A percentile compares a stretch with the other conserved stretches of the same genome.
Conservation (phyloP, 345 rosid genomes). For the Odontarrhena argentea region DNA sequence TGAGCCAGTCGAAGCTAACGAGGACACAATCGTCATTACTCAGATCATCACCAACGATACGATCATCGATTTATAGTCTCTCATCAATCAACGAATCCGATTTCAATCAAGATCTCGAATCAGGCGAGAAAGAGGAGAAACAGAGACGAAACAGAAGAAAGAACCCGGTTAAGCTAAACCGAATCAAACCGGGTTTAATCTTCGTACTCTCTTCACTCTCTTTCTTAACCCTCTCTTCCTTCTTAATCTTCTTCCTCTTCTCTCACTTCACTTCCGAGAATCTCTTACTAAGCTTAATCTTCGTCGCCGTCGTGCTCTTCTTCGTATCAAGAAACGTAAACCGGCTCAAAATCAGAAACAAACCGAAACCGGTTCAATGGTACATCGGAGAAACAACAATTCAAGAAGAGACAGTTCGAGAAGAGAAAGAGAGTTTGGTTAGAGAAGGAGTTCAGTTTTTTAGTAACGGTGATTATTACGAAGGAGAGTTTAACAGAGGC, state of each 20-base stretch:
- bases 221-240: constrained; percentile 50
- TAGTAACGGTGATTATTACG: constrained; percentile 89
- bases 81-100: constrained; percentile 65
- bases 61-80: constrained; percentile 86
- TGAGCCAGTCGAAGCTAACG: constrained; percentile 68
- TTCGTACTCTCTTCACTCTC: constrained; percentile 60
- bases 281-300: constrained; percentile 66
- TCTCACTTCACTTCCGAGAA: constrained; percentile 71
- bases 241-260: constrained; percentile 53
- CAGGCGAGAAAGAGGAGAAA: constrained; percentile 49
- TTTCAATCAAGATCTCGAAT: constrained; percentile 37
- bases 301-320: constrained; percentile 77
- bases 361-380: constrained; percentile 72
- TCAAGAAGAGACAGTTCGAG: not conserved
- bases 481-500: constrained; percentile 87
- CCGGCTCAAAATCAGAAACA: constrained; percentile 42
- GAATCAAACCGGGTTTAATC: constrained; percentile 57
- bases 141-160: constrained; percentile 28
- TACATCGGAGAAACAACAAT: constrained; percentile 62
- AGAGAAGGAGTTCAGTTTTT: constrained; percentile 84
- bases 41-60: constrained; percentile 77
- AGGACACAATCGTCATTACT: constrained; percentile 83
- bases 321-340: constrained; percentile 73
- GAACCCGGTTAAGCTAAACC: constrained; percentile 32
- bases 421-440: constrained; percentile 38